A percentile compares a stretch with the other conserved stretches of the same genome.
These are phyloP conservation scores for Capsicum chinense DNA, from an alignment of 257 asterid genomes.

Conservation along the genomic window DNA sequence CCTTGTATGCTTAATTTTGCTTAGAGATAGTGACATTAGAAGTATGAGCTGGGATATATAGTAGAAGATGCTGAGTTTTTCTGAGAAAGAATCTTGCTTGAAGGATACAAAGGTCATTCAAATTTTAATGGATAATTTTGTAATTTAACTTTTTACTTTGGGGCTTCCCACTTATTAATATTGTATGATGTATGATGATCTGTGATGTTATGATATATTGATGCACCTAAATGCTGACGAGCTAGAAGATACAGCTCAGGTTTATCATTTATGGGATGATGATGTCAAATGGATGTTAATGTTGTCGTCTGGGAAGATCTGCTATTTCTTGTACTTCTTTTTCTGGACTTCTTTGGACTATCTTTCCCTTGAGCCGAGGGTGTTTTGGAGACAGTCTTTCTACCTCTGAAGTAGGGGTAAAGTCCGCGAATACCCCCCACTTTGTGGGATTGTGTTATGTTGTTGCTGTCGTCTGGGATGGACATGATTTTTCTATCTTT, in stretches of 20 bases:
- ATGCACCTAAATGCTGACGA: conserved; percentile 16
- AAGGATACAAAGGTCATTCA: background rate
- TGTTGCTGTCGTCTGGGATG: background rate
- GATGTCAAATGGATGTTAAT: conserved; percentile 1
- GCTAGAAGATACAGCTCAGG: conserved; percentile 14
- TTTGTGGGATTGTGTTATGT: too few species aligned
- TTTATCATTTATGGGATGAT: background rate
- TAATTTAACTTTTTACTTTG: background rate
- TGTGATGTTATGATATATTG: background rate
- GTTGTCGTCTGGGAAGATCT: background rate
- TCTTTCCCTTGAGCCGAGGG: too few species aligned
- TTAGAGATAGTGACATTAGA: too few species aligned
- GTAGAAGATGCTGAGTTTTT: too few species aligned
- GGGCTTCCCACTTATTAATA: background rate
- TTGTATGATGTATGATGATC: too few species aligned
- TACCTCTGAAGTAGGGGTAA: too few species aligned
- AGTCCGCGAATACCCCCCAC: too few species aligned
- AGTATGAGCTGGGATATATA: too few species aligned
- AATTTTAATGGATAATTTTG: background rate
- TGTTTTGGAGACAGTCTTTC: too few species aligned
- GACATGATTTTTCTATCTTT: conserved; percentile 8
- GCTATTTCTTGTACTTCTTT: too few species aligned
- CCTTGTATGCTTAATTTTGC: too few species aligned
- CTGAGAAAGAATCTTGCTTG: background rate
- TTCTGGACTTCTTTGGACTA: too few species aligned